Conservation (phyloP, 192 early-diverging fungal genomes). For the Podila epigama region DNA sequence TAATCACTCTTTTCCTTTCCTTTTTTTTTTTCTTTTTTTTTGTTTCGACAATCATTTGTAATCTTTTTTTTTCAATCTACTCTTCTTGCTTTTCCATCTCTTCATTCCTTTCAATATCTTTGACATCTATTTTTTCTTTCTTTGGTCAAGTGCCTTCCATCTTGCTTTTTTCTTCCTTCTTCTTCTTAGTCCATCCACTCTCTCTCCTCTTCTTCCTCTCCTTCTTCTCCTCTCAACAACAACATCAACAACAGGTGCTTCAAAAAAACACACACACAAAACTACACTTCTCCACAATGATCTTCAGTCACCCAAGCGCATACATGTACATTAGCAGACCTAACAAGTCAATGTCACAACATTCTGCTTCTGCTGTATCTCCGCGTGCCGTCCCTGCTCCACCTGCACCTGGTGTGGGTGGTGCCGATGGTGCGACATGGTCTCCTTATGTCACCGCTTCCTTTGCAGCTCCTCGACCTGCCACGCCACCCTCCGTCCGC, state of each 20-base stretch:
- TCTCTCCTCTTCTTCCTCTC: not conserved
- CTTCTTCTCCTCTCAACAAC: not conserved
- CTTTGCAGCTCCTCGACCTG: no score
- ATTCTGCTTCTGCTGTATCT: no score
- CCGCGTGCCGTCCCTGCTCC: no score
- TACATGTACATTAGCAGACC: constrained; percentile 10
- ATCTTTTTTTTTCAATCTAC: not conserved
- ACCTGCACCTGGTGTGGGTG: constrained; percentile 22
- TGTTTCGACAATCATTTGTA: no score
- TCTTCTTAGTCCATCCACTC: not conserved
- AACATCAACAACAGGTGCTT: no score
- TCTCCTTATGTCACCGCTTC: constrained; percentile 16
- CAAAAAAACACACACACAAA: not conserved
- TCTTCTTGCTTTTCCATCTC: not conserved
- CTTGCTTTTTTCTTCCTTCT: not conserved
- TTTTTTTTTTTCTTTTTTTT: not conserved
- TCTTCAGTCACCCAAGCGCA: constrained; percentile 36
- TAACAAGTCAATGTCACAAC: not conserved
- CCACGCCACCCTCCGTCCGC: no score
- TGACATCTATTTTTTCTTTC: not conserved
- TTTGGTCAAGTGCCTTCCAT: not conserved
- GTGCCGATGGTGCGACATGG: constrained; percentile 29
- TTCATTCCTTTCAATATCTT: not conserved
- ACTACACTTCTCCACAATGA: not conserved
- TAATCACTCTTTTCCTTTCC: no score